Evolutionary conservation across 257 asterid species (phyloP).

Genomic region (Echium plantagineum): DNA sequence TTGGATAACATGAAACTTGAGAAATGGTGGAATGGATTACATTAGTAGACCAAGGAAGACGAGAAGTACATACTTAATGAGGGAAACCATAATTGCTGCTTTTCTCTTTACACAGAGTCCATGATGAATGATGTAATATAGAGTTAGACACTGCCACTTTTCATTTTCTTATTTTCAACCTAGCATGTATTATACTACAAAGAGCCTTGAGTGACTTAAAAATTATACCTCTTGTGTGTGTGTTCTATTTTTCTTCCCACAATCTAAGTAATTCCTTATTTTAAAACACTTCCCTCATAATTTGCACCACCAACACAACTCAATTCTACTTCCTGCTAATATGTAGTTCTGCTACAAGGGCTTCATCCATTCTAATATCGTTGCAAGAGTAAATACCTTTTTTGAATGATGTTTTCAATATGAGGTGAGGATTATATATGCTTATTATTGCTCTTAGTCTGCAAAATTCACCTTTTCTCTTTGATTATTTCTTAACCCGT

Average conservation of each 20-base stretch:
- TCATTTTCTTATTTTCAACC: too few relatives aligned
- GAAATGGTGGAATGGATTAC: too few relatives aligned
- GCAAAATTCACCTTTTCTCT: neutral
- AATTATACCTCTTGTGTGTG: neutral
- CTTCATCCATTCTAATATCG: neutral
- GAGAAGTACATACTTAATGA: too few relatives aligned
- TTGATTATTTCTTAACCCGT: conserved; percentile 33
- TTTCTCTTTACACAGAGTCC: too few relatives aligned
- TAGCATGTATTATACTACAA: too few relatives aligned
- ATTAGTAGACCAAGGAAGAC: too few relatives aligned
- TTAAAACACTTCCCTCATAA: neutral
- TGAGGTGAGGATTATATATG: conserved; percentile 5
- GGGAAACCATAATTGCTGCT: too few relatives aligned
- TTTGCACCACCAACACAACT: neutral
- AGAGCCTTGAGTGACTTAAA: too few relatives aligned
- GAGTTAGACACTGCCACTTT: too few relatives aligned
- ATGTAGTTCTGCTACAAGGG: neutral
- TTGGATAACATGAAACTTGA: too few relatives aligned
- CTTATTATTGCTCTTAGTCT: conserved; percentile 8
- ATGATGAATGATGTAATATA: too few relatives aligned
- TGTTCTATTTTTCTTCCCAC: neutral
- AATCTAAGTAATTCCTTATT: neutral
- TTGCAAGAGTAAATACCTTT: neutral
- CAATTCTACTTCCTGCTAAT: neutral
- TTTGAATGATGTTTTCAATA: neutral